phyloP scores from a whole-genome alignment of 176 grass and related monocot genomes.

The Carex pumila region DNA sequence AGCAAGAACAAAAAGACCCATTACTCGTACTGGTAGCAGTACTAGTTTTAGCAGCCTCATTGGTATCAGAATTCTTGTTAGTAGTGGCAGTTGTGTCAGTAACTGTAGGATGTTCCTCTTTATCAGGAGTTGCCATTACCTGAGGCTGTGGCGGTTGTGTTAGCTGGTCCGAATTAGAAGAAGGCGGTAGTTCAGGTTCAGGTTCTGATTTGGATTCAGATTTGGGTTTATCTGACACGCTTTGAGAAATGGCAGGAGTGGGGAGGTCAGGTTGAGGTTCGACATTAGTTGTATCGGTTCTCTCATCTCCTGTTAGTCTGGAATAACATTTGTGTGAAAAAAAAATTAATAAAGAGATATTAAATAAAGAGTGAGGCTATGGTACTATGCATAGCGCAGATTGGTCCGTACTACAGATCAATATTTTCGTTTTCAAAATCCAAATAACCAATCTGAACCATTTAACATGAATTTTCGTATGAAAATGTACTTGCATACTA shows the following conservation, averaged over 20 bases:
- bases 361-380: too few species aligned
- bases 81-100: neutral
- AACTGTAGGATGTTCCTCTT: neutral
- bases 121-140: neutral
- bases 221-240: neutral
- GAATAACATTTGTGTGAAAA: neutral
- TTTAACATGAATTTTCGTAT: too few species aligned
- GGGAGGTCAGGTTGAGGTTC: neutral
- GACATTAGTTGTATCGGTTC: neutral
- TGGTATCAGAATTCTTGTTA: neutral
- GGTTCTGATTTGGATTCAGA: neutral
- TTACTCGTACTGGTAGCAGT: neutral
- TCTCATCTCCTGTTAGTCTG: slow-evolving; percentile 8
- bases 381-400: too few species aligned
- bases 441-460: too few species aligned
- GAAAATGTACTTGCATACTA: too few species aligned
- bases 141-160: neutral
- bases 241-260: neutral
- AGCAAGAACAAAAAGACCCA: slow-evolving; percentile 7
- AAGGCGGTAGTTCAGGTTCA: neutral
- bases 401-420: too few species aligned
- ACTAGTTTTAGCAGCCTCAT: neutral
- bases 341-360: neutral
- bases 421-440: too few species aligned
- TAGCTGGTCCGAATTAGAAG: neutral